phyloP scores from a whole-genome alignment of 2,329 filamentous ascomycete species.

The Lasiodiplodia gonubiensis region DNA sequence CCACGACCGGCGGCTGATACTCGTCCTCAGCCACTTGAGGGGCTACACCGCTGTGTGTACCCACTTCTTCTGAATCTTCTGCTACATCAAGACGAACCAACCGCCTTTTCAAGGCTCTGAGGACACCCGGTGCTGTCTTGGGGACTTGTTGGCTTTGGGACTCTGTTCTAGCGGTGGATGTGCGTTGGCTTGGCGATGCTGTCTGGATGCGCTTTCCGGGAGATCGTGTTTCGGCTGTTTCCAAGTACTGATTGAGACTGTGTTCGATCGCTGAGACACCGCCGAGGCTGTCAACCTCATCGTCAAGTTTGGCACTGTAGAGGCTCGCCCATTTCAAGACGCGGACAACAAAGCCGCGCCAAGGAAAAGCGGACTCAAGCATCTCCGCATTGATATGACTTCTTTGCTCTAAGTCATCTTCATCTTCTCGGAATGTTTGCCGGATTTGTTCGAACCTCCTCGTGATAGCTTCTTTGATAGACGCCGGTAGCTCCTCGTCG shows the following conservation, averaged over 20 bases:
- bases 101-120: constrained; percentile 31
- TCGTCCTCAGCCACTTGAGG: background rate
- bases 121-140: background rate
- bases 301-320: constrained; percentile 53
- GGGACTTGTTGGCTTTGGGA: constrained; percentile 8
- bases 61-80: background rate
- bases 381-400: constrained; percentile 49
- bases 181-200: constrained; percentile 30
- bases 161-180: constrained; percentile 18
- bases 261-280: constrained; percentile 48
- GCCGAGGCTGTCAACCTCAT: constrained; percentile 50
- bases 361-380: constrained; percentile 56
- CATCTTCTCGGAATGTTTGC: constrained; percentile 40
- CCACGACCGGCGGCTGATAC: constrained; percentile 32
- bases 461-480: constrained; percentile 43
- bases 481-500: constrained; percentile 45
- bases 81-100: constrained; percentile 30
- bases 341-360: constrained; percentile 54
- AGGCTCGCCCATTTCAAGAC: constrained; percentile 55
- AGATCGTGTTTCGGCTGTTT: background rate
- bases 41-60: background rate
- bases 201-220: constrained; percentile 38
- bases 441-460: constrained; percentile 49
- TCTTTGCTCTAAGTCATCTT: constrained; percentile 39
- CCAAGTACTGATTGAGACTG: constrained; percentile 1